These are phyloP conservation scores for Colletotrichum spinosum DNA, from an alignment of 2,329 filamentous ascomycete species.

Conservation along the genomic window DNA sequence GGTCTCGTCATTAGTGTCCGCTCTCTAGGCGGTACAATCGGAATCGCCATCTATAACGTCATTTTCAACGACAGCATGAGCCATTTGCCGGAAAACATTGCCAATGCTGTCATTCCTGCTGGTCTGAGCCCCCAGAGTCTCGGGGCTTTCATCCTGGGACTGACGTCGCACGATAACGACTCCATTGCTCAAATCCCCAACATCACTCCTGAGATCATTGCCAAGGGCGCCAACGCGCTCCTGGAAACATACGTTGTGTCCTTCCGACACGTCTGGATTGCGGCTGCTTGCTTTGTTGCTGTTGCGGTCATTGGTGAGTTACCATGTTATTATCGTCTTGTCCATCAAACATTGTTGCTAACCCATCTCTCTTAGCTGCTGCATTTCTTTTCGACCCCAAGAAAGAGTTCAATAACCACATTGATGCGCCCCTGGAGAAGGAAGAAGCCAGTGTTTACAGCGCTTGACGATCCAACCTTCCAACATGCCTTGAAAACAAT, in stretches of 20 bases:
- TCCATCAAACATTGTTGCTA: neutral
- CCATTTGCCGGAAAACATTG: constrained; percentile 46
- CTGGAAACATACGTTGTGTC: constrained; percentile 44
- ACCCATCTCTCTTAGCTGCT: neutral
- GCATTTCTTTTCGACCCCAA: constrained; percentile 45
- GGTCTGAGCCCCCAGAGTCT: constrained; percentile 43
- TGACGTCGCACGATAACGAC: constrained; percentile 43
- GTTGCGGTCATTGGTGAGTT: constrained; percentile 44
- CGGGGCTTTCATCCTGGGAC: constrained; percentile 42
- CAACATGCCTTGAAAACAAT: too few species aligned
- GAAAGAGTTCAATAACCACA: constrained; percentile 51
- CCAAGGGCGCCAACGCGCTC: constrained; percentile 41
- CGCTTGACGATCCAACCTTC: constrained; percentile 8
- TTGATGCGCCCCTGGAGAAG: constrained; percentile 51
- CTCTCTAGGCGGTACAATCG: constrained; percentile 52
- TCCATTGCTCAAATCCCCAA: constrained; percentile 44
- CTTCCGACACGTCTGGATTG: constrained; percentile 49
- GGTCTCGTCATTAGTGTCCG: constrained; percentile 52
- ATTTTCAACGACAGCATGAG: constrained; percentile 45
- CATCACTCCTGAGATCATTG: constrained; percentile 45
- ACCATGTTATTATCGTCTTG: neutral
- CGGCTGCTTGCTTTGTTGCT: constrained; percentile 44
- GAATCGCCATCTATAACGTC: constrained; percentile 51
- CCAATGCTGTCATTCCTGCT: constrained; percentile 43
- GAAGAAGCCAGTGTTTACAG: constrained; percentile 37